Base-by-base conservation (phyloP, 257 asterid species). In the Scutellaria galericulata region DNA sequence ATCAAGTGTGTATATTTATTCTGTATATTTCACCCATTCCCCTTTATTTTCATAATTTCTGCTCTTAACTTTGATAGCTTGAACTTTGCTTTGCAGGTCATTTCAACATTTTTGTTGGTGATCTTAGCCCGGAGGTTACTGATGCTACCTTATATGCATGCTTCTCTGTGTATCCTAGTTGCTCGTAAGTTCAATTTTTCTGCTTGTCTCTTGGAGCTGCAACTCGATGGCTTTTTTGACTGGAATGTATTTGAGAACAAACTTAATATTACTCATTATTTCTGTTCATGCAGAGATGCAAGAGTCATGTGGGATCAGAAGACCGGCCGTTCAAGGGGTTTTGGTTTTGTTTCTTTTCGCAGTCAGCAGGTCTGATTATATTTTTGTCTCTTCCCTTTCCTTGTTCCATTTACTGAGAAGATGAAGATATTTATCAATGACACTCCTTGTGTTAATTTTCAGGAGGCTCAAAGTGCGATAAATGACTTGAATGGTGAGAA, bases 231-330 rank as follows among this genome's bases (percentile, higher is more conserved):
- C 7, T 50, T 54, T 54, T 73, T 42, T 6, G 40, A 41, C 13
- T 63, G 68, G 48, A 18, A 20, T 1, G 51, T 52, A 44, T 42
- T 27, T 53, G 45, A n/a, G 13, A 62, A 55, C 14, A 39, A 31
- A 4, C 37, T 27, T 54, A 44, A 14, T 1, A 5, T 5, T 41
- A n/a, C 10, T 47, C 66, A 7, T 35, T 6, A 47, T 45, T 57
- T 75, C 42, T 56, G 53, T 12, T 73, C 48, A 64, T 88, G 60
- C 78, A 92, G 97, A 66, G 96, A 92, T 81, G 98, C 98, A 37
- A 84, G 92, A 84, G 98, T 92, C 52, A 90, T 92, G 98, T 92
- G 98, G 98, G 98, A 90, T 72, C 98, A 90, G 84, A 92, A 92
- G 80, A 86, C 96, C 76, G 96, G 98, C 24, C 94, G 96, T 42